These are phyloP conservation scores for Apiotrichum montevideense DNA, from an alignment of 1,284 basidiomycete species.

Conservation along the genomic window DNA sequence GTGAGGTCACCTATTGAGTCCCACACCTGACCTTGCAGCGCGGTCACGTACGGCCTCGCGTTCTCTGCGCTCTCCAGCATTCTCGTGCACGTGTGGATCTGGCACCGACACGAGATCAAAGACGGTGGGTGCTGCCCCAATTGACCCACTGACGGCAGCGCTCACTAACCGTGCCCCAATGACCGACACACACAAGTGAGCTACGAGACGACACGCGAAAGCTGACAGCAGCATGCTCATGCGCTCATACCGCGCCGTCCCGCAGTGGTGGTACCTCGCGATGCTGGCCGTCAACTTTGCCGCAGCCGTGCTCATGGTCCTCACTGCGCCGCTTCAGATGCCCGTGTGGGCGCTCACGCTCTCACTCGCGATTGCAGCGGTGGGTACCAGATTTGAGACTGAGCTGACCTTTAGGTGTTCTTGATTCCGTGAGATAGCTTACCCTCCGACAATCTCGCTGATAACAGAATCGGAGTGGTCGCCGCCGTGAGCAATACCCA, in stretches of 20 bases:
- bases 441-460: too few species aligned
- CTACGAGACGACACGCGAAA: neutral
- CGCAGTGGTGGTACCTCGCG: constrained; percentile 43
- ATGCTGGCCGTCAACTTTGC: constrained; percentile 39
- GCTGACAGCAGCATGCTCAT: constrained; percentile 38
- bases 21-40: constrained; percentile 17
- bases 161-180: constrained; percentile 36
- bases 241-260: constrained; percentile 40
- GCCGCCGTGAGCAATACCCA: constrained; percentile 50
- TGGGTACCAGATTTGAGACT: constrained; percentile 14
- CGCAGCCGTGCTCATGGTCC: constrained; percentile 47
- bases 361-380: constrained; percentile 47
- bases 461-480: constrained; percentile 48
- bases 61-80: constrained; percentile 51
- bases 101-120: constrained; percentile 51
- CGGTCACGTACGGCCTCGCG: constrained; percentile 45
- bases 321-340: constrained; percentile 49
- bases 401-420: constrained; percentile 27
- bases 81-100: constrained; percentile 50
- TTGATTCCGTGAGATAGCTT: constrained; percentile 34
- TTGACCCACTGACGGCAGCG: constrained; percentile 27
- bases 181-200: constrained; percentile 46
- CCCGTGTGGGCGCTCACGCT: constrained; percentile 51
- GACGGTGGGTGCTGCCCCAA: constrained; percentile 21
- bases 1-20: constrained; percentile 21